Percentiles rank a stretch among this genome's conserved stretches.
Conservation (phyloP, 768 basidiomycete genomes). For the Austroboletus festivus region DNA sequence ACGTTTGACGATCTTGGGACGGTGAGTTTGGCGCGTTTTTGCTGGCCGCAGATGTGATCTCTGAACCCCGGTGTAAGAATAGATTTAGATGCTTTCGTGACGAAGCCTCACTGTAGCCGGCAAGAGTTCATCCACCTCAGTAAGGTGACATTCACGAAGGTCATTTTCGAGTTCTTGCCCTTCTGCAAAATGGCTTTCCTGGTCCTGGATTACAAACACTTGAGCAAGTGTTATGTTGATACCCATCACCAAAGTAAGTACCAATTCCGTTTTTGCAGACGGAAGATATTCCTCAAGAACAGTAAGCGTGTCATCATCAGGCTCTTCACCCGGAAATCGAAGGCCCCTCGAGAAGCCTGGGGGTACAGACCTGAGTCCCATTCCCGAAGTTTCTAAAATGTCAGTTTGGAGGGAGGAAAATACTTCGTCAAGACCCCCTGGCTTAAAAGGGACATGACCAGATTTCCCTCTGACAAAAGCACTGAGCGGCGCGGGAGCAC, state of each 20-base stretch:
- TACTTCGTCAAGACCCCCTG: slow-evolving; percentile 83
- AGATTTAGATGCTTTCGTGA: not conserved
- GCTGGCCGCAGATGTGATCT: slow-evolving; percentile 57
- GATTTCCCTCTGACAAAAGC: slow-evolving; percentile 94
- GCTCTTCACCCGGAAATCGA: slow-evolving; percentile 58
- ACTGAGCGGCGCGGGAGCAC: slow-evolving; percentile 74
- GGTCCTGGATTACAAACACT: slow-evolving; percentile 22
- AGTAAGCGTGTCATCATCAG: slow-evolving; percentile 42
- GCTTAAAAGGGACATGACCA: slow-evolving; percentile 89
- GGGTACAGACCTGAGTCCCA: slow-evolving; percentile 60
- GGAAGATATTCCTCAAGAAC: slow-evolving; percentile 25
- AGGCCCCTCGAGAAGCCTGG: slow-evolving; percentile 85
- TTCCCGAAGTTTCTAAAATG: slow-evolving; percentile 37
- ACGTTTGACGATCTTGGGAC: slow-evolving; percentile 63
- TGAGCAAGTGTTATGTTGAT: slow-evolving; percentile 18
- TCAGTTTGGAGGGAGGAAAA: slow-evolving; percentile 28
- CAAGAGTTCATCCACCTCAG: slow-evolving; percentile 78
- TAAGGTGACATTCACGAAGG: slow-evolving; percentile 21
- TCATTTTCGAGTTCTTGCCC: slow-evolving; percentile 23
- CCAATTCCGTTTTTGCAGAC: slow-evolving; percentile 14
- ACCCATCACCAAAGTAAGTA: slow-evolving; percentile 1
- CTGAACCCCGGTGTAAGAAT: slow-evolving; percentile 32
- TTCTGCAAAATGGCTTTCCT: slow-evolving; percentile 17
- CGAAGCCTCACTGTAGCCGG: slow-evolving; percentile 46
- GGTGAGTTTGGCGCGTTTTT: slow-evolving; percentile 41